Percentiles rank a stretch among this genome's conserved stretches.
phyloP scores from a whole-genome alignment of 352 stramenopile species.

The Thalassiosira sp. region DNA sequence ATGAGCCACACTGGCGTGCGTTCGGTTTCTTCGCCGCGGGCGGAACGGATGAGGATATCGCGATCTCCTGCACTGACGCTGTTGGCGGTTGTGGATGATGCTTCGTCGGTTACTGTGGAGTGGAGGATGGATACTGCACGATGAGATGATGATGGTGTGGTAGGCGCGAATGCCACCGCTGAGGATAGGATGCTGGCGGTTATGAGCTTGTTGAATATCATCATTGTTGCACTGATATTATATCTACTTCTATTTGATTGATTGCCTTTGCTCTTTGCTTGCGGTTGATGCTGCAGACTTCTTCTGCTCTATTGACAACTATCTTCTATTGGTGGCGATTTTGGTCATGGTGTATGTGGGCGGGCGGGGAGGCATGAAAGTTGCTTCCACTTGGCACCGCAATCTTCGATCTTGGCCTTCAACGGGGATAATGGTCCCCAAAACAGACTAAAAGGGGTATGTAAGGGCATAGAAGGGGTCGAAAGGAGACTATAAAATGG shows the following conservation, averaged over 20 bases:
- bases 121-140: background rate
- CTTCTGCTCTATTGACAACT: background rate
- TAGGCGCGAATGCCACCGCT: background rate
- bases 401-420: background rate
- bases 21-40: slow-evolving; percentile 82
- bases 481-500: no score
- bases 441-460: no score
- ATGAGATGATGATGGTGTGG: background rate
- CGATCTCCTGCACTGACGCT: slow-evolving; percentile 73
- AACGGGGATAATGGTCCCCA: no score
- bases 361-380: background rate
- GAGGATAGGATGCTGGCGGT: background rate
- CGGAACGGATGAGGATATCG: slow-evolving; percentile 86
- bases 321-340: no score
- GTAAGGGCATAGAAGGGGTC: no score
- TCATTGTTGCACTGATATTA: background rate
- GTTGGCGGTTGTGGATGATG: no score
- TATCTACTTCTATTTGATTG: background rate
- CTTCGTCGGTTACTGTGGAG: background rate
- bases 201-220: background rate
- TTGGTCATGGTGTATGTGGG: background rate
- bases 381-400: slow-evolving; percentile 4
- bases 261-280: background rate
- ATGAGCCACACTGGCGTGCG: slow-evolving; percentile 88
- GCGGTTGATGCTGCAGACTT: background rate